These are phyloP conservation scores for Lipomyces yamadae DNA, from an alignment of 805 yeast species.

Conservation along the genomic window DNA sequence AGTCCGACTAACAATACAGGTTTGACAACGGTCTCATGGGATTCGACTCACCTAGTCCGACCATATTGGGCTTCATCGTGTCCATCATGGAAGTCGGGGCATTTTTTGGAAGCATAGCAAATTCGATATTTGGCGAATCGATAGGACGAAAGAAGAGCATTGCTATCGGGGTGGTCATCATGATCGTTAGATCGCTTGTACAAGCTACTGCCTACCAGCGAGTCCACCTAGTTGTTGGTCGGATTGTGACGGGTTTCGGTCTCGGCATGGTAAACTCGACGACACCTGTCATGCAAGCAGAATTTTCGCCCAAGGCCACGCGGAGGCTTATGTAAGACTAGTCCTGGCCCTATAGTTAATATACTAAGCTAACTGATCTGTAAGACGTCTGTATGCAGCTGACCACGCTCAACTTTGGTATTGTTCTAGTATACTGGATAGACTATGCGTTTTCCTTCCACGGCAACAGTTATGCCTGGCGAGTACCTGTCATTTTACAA, in stretches of 20 bases:
- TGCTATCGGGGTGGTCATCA: conserved; percentile 49
- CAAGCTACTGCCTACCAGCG: conserved; percentile 53
- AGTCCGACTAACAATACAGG: too few species aligned
- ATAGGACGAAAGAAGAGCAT: conserved; percentile 56
- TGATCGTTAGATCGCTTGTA: conserved; percentile 52
- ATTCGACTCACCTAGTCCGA: conserved; percentile 52
- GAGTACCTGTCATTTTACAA: conserved; percentile 76
- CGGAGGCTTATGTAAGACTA: conserved; percentile 59
- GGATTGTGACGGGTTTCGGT: conserved; percentile 76
- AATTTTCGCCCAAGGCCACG: conserved; percentile 64
- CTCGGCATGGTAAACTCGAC: conserved; percentile 80
- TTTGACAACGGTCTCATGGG: conserved; percentile 34
- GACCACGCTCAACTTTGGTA: conserved; percentile 72
- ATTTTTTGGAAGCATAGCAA: conserved; percentile 54
- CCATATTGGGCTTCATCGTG: conserved; percentile 53
- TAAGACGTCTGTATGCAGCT: conserved; percentile 66
- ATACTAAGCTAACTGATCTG: too few species aligned
- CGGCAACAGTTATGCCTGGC: conserved; percentile 61
- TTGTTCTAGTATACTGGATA: conserved; percentile 77
- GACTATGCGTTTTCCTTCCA: conserved; percentile 73
- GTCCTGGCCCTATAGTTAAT: too few species aligned
- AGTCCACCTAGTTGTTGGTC: conserved; percentile 76
- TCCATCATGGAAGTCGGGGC: conserved; percentile 60
- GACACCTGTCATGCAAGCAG: conserved; percentile 82
- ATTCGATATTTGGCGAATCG: conserved; percentile 55